Base-by-base conservation (phyloP, 768 basidiomycete genomes). In the Lactifluus piperatus region DNA sequence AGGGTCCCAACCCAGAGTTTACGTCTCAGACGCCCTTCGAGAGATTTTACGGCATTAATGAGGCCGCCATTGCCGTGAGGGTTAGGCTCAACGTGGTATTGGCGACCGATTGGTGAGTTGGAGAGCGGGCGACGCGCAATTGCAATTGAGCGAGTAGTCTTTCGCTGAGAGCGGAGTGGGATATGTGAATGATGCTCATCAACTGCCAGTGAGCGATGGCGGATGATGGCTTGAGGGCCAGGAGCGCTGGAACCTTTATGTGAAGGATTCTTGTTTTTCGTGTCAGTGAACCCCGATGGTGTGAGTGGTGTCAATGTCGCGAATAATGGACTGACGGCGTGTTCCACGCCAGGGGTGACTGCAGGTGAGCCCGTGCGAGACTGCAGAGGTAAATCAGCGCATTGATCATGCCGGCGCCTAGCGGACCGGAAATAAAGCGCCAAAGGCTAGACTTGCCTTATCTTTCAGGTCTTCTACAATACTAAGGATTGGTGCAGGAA, bases 1-100 rank as follows among this genome's bases (percentile, higher is more conserved):
- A 93, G 75, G 0, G 88, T 86, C 20, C 90, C 91, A 20, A 93
- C 81, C 77, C 81, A 83, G 10, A 78, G 75, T 65, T 77, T 77
- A 45, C 71, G 72, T 49, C 79, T 74, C 48, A 86, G 74, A 11
- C 79, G 69, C 18, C 71, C 76, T 41, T 78, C 76, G 51, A 90
- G 81, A 64, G 85, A 86, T 22, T 73, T 70, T 32, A 94, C 69
- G 20, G 91, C 91, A 62, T 94, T 94, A 68, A 86, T 86, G 51
- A 93, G 75, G 10, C 91, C 91, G 16, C 88, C 88, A 64, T 93
- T 93, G 65, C 86, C 83, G 64, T 86, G 87, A 0, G 82, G 77
- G 66, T 90, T 91, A n/a, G 75, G 73, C 10, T 77, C 77, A 34
- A 80, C 70, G 57, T 81, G 75, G 73, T 74, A 82, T 8, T 72